Base-by-base conservation (phyloP, 345 rosid genomes). In the Ailanthus altissimus region DNA sequence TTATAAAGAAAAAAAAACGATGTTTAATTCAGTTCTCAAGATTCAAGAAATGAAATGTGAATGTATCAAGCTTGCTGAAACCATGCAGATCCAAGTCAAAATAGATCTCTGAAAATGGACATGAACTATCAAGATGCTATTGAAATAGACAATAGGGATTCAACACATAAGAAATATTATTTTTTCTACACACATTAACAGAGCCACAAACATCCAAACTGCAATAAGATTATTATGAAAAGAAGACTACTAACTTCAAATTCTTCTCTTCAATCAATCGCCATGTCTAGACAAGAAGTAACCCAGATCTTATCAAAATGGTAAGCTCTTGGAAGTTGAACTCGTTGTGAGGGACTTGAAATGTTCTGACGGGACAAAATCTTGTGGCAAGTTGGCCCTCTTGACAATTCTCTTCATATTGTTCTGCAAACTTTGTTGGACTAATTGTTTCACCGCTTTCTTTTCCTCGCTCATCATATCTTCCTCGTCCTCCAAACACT, bases 381-480 rank as follows among this genome's bases (percentile, higher is more conserved):
- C 94, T 81, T 93, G 96, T 5, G 90, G 96, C 79, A 95, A 84
- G 85, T 93, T 90, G 62, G 99, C 98, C 81, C 99, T 89, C 82
- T 90, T 92, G 25, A 89, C 94, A 50, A 95, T 95, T 83, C 93
- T 93, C 84, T 81, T 90, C 97, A 95, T 92, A 78, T 95, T 95
- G 86, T 85, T 89, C 80, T 93, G 98, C 83, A 95, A 84, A 81
- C 99, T 95, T 78, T 91, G 99, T 81, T 92, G 90, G 67, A 95
- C 99, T 64, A 95, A 80, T 73, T 89, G 90, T 78, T 92, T 89
- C 80, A 95, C 96, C 0, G 98, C 99, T 77, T 89, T 95, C 78
- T 89, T 93, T 84, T 95, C 99, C 80, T 90, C 93, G 26, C 98
- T 95, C 92, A 93, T 90, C 93, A 85, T 83, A 65, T 84, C 93